Evolutionary conservation across 768 basidiomycete species (phyloP).

Genomic region (Suillus variegatus): DNA sequence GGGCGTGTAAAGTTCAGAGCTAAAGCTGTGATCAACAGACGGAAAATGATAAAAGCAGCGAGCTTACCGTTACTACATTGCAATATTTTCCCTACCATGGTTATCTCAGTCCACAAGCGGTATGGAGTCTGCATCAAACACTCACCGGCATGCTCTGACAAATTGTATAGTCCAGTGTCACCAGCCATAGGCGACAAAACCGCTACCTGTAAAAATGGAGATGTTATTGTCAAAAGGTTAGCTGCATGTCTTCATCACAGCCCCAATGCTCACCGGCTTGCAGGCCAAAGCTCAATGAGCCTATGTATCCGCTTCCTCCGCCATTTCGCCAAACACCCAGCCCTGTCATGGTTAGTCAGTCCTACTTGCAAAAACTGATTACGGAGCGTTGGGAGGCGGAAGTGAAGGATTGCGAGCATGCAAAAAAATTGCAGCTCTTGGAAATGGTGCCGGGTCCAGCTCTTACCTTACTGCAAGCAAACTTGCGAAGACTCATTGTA

Average conservation of each 20-base stretch:
- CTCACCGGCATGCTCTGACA: neutral
- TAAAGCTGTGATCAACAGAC: neutral
- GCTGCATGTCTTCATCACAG: neutral
- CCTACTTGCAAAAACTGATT: neutral
- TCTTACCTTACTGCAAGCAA: neutral
- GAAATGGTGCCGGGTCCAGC: neutral
- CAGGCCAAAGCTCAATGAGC: neutral
- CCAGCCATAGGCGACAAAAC: constrained; percentile 1
- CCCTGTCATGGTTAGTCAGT: neutral
- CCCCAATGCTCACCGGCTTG: neutral
- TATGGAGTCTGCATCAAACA: neutral
- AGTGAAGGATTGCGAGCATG: neutral
- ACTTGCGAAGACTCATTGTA: neutral
- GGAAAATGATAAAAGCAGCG: neutral
- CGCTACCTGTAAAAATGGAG: neutral
- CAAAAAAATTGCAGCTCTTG: neutral
- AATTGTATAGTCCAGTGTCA: neutral
- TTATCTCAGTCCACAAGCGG: neutral
- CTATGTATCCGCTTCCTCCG: neutral
- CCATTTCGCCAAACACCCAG: neutral
- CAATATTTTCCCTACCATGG: neutral
- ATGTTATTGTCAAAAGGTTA: neutral
- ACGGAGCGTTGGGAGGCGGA: neutral
- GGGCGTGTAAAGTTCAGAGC: neutral
- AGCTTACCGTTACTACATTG: neutral